Base-by-base conservation (phyloP, 2,329 filamentous ascomycete species). In the Verticillium longisporum region DNA sequence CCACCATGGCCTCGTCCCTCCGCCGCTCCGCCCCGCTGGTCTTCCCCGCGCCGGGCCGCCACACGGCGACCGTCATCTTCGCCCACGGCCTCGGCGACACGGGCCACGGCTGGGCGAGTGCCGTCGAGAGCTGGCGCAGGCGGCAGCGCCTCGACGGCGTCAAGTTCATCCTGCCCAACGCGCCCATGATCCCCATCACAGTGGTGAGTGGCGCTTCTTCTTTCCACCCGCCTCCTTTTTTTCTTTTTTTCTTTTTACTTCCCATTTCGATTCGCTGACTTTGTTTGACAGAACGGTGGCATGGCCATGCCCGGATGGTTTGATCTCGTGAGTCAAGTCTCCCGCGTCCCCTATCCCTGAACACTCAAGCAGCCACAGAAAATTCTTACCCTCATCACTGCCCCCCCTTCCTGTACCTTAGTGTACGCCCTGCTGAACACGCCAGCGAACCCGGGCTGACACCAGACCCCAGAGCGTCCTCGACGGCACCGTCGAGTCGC, bases 31-130 rank as follows among this genome's bases (percentile, higher is more conserved):
- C 76, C 15, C 85, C 87, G 14, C 79, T 95, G 60, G 82, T 95
- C 21, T 87, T 96, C 63, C 91, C 91, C 33, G 91, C 93, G 50
- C 78, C 90, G 37, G 90, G 85, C 72, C 86, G 86, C 71, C 95
- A 98, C 77, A 97, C 95, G 41, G 92, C 92, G 31, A 97, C 94
- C 3, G 89, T 98, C 69, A 98, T 99, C 70, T 92, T 97, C 76
- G 83, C 91, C 59, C 95, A 99, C 74, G 95, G 95, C 14, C 81
- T 99, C 45, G 95, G 95, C 65, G 95, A 98, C 73, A 89, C 82
- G 34, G 90, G 89, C 54, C 80, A 85, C 66, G 90, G 90, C 67
- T 94, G 91, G 93, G 83, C 89, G 55, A 87, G 86, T 61, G 84
- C 95, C 21, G 92, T 95, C 36, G 88, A 96, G 79, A 92, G 94